phyloP scores from a whole-genome alignment of 306 rosid species.

The Vigna reflexopilosa region DNA sequence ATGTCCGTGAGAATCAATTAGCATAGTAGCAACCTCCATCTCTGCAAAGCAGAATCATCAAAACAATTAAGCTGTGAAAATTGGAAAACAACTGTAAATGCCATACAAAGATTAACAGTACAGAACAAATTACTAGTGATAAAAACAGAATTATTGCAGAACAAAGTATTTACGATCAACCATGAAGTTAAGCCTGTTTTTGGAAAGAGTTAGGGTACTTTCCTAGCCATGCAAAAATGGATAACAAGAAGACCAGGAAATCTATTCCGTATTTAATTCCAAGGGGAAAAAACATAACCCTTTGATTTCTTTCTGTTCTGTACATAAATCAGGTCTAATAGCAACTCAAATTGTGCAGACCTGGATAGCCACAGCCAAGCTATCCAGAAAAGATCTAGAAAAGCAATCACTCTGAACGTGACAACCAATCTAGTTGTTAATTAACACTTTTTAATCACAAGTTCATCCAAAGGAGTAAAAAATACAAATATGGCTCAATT shows the following conservation, averaged over 20 bases:
- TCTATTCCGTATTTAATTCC: not conserved
- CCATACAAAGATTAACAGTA: slow-evolving; percentile 39
- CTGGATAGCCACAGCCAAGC: slow-evolving; percentile 7
- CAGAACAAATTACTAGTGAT: not conserved
- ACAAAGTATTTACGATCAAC: slow-evolving; percentile 14
- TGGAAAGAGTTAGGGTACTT: not conserved
- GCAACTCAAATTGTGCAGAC: slow-evolving; percentile 8
- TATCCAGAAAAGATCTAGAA: not conserved
- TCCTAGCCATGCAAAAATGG: not conserved
- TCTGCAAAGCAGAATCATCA: slow-evolving; percentile 58
- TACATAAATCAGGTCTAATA: not conserved
- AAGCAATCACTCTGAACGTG: not conserved
- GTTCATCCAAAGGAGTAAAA: not conserved
- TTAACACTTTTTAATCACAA: not conserved
- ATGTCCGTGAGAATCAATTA: slow-evolving; percentile 46
- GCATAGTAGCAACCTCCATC: slow-evolving; percentile 43
- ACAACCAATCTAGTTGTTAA: not conserved
- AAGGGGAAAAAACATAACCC: not conserved
- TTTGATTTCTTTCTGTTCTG: not conserved
- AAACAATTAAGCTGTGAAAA: slow-evolving; percentile 37
- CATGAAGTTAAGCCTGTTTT: not conserved
- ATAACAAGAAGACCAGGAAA: not conserved
- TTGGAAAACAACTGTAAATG: slow-evolving; percentile 15
- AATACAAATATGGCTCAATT: slow-evolving; percentile 6
- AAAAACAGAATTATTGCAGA: not conserved